Evolutionary conservation across 1,139 yeast species (phyloP), one percentile per base, ranked within the genome.

Genomic region (Groenewaldozyma auringiensis): DNA sequence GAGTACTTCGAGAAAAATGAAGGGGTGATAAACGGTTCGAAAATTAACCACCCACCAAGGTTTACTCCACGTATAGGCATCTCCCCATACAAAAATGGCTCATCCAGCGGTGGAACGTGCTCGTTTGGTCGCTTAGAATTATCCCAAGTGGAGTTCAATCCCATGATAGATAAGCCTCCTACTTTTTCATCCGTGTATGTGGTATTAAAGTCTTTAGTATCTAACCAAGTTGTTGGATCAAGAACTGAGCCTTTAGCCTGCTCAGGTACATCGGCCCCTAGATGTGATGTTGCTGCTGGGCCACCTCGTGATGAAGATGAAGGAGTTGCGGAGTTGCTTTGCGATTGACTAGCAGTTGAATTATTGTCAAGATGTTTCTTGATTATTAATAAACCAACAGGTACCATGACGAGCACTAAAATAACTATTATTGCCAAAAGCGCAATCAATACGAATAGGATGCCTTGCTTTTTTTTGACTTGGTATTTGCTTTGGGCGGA

Each of bases 11-110:
- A 78, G 60, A 84, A 88, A 50, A 84, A 66, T 2, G 92, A 80
- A 1, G 96, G 95, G 0, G 88, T 84, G 56, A 88, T 85, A 62
- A 78, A 88, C 70, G 83, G 69, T 65, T 88, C 96, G 39, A 87
- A 67, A 1, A 87, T 83, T 50, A 87, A 74, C 96, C 96, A 88
- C 20, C 96, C 96, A 40, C 96, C 96, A 21, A 88, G 67, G 57
- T 86, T 86, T 40, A 88, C 89, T 48, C 96, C 96, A 39, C 78
- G 68, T 34, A 85, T 69, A 35, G 76, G 78, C 38, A 68, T 69
- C 27, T 62, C 63, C 21, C 68, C 65, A 57, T 80, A 81, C 57
- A 75, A 74, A 66, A 65, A 65, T 8, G 45, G 38, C 22, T 56
- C 49, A 34, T 51, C 47, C 17, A 65, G 49, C 0, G 62, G 50